A percentile compares a stretch with the other conserved stretches of the same genome.
Evolutionary conservation across 768 basidiomycete species (phyloP).

Genomic region (Hortiboletus flavorubellus): DNA sequence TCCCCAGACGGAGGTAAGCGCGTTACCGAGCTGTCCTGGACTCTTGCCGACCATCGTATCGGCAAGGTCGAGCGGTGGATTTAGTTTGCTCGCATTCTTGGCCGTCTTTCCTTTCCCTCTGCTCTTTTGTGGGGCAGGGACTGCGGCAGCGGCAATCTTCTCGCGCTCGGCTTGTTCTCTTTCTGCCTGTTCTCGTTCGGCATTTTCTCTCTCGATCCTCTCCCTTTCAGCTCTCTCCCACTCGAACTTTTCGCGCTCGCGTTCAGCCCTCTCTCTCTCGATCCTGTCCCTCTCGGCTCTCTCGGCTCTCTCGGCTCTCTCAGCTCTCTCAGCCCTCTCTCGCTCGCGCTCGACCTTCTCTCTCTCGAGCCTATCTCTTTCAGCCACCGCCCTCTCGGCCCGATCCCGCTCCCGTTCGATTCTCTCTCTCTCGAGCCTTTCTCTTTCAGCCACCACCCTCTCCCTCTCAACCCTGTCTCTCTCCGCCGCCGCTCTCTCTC

Average conservation of each 20-base stretch:
- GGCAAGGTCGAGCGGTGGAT: conserved; percentile 32
- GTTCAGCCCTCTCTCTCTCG: conserved; percentile 4
- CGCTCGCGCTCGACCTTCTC: neutral
- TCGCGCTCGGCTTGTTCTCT: conserved; percentile 15
- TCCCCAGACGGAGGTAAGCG: conserved; percentile 51
- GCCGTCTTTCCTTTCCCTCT: conserved; percentile 13
- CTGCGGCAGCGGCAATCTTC: conserved; percentile 2
- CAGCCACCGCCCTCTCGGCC: conserved; percentile 1
- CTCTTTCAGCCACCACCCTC: conserved; percentile 13
- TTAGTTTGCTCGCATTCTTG: conserved; percentile 24
- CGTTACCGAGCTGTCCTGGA: conserved; percentile 38
- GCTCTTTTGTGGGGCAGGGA: conserved; percentile 2
- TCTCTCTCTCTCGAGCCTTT: conserved; percentile 8
- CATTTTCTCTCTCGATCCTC: neutral
- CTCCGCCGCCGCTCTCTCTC: conserved; percentile 16
- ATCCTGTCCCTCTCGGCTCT: neutral
- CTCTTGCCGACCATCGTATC: conserved; percentile 38
- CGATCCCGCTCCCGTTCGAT: conserved; percentile 6
- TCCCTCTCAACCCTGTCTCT: conserved; percentile 17
- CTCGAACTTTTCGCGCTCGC: conserved; percentile 2
- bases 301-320: neutral
- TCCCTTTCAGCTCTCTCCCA: conserved; percentile 4
- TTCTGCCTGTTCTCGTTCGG: conserved; percentile 1
- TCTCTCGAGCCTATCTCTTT: conserved; percentile 2
- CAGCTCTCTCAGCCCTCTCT: neutral